phyloP scores from a whole-genome alignment of 2,329 filamentous ascomycete species.

The Venturia oleaginea region DNA sequence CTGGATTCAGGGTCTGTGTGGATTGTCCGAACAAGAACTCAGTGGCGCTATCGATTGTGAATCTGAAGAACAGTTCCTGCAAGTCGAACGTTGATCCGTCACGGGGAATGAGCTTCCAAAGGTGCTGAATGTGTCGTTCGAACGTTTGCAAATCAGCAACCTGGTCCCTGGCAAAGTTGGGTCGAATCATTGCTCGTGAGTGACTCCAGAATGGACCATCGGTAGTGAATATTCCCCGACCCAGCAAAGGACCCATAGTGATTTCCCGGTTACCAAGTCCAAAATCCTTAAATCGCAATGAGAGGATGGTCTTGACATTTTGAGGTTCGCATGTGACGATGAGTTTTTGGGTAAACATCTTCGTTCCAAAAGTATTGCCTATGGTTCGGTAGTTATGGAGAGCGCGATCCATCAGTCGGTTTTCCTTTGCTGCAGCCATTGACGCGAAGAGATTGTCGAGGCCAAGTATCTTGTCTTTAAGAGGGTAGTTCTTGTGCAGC shows the following conservation, averaged over 20 bases:
- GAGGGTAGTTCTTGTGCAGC: conserved; percentile 34
- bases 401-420: conserved; percentile 18
- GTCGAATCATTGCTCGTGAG: conserved; percentile 40
- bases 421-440: conserved; percentile 28
- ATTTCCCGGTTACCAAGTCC: conserved; percentile 28
- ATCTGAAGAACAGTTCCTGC: conserved; percentile 37
- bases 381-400: conserved; percentile 23
- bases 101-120: conserved; percentile 50
- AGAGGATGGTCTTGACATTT: conserved; percentile 39
- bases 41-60: conserved; percentile 42
- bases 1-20: conserved; percentile 25
- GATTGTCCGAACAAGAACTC: conserved; percentile 41
- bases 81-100: conserved; percentile 37
- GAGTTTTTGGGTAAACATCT: conserved; percentile 15
- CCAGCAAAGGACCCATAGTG: conserved; percentile 33
- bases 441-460: conserved; percentile 39
- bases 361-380: conserved; percentile 29
- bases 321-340: conserved; percentile 38
- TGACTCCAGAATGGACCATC: conserved; percentile 35
- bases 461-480: conserved; percentile 48
- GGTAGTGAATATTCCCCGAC: conserved; percentile 38
- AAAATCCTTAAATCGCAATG: conserved; percentile 39
- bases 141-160: conserved; percentile 48
- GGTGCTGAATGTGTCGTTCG: conserved; percentile 48
- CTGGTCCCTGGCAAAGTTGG: conserved; percentile 45